Evolutionary conservation across 139 green algal species (phyloP).

Genomic region (Nannochloris sp.): DNA sequence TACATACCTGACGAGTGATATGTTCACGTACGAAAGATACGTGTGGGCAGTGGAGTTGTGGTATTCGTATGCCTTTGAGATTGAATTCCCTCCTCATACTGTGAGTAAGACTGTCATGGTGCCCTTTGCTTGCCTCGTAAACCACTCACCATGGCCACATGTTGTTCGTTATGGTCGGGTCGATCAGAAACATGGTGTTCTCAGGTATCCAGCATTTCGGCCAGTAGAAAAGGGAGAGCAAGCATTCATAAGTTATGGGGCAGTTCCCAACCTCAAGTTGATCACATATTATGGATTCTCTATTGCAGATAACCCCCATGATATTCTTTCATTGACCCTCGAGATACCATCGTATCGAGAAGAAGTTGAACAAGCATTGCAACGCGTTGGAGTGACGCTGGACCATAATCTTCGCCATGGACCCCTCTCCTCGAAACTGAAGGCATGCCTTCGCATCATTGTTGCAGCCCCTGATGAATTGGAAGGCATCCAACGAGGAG

Average conservation of each 20-base stretch:
- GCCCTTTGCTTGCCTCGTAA: slow-evolving; percentile 54
- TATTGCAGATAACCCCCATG: slow-evolving; percentile 43
- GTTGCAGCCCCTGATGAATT: slow-evolving; percentile 20
- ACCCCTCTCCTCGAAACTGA: slow-evolving; percentile 14
- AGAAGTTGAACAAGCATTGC: not conserved
- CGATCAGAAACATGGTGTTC: slow-evolving; percentile 16
- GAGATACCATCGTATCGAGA: slow-evolving; percentile 4
- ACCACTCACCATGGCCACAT: slow-evolving; percentile 62
- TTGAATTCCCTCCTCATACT: slow-evolving; percentile 15
- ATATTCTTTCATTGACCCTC: slow-evolving; percentile 30
- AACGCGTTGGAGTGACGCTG: slow-evolving; percentile 10
- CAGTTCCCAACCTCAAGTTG: slow-evolving; percentile 58
- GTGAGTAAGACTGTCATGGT: slow-evolving; percentile 42
- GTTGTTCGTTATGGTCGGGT: slow-evolving; percentile 53
- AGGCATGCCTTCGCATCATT: slow-evolving; percentile 20
- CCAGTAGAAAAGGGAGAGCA: slow-evolving; percentile 28
- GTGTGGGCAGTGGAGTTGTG: slow-evolving; percentile 66
- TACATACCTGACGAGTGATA: slow-evolving; percentile 22
- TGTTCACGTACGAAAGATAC: slow-evolving; percentile 46
- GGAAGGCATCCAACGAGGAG: not conserved
- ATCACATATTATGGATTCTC: slow-evolving; percentile 45
- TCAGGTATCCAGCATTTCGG: slow-evolving; percentile 45
- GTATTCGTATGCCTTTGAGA: slow-evolving; percentile 29
- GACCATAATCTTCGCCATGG: slow-evolving; percentile 31
- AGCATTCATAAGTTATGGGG: slow-evolving; percentile 62